Percentiles rank a stretch among this genome's conserved stretches.
Evolutionary conservation across 345 rosid species (phyloP).

Genomic region (Populus nigra): DNA sequence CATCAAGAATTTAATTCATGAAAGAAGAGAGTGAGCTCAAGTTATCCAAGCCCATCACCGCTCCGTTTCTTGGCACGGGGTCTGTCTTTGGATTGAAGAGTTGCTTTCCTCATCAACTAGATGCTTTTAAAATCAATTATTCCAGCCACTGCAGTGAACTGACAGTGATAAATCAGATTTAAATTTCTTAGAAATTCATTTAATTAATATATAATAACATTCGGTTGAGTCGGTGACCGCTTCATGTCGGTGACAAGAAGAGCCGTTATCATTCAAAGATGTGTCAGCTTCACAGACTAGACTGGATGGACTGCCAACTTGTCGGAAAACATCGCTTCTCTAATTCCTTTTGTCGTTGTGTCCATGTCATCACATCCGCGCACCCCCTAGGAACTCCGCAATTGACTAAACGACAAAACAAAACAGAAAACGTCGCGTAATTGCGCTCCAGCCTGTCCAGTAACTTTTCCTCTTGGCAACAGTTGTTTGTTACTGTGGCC

Average conservation of each 20-base stretch:
- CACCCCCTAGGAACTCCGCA: not conserved
- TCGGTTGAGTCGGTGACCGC: conserved; percentile 1
- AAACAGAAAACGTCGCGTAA: conserved; percentile 4
- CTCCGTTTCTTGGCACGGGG: too few relatives aligned
- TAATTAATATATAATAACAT: not conserved
- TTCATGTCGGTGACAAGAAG: not conserved
- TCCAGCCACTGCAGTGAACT: not conserved
- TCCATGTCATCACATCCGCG: not conserved
- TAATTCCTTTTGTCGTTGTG: not conserved
- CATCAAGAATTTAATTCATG: too few relatives aligned
- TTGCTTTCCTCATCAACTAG: too few relatives aligned
- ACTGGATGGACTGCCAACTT: not conserved
- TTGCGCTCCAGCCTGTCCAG: conserved; percentile 25
- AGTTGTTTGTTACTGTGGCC: too few relatives aligned
- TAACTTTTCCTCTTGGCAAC: conserved; percentile 9
- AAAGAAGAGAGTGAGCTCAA: too few relatives aligned
- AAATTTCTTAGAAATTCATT: not conserved
- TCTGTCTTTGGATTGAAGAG: too few relatives aligned
- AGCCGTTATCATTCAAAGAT: not conserved
- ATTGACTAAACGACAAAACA: not conserved
- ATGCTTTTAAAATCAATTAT: too few relatives aligned
- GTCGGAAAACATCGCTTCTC: not conserved
- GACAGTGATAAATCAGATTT: not conserved
- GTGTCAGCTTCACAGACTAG: not conserved
- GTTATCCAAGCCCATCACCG: too few relatives aligned